Conservation (phyloP, 2,329 filamentous ascomycete species). For the Hypoxylon sp. region DNA sequence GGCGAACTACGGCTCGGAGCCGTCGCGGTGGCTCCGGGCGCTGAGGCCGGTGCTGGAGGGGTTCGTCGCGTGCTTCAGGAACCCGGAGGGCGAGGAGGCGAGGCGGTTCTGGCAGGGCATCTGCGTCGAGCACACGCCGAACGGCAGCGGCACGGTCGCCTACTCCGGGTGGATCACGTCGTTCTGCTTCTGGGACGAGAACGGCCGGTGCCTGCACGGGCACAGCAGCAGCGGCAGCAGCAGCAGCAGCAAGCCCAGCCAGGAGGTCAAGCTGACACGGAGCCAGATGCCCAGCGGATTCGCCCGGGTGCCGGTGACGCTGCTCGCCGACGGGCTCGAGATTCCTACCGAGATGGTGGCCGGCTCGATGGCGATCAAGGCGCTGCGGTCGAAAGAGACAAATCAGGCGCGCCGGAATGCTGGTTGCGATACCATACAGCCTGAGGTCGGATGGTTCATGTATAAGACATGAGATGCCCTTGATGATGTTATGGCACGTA, state of each 20-base stretch:
- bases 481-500: conserved; percentile 9
- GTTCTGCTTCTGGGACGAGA: conserved; percentile 48
- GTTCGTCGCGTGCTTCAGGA: conserved; percentile 41
- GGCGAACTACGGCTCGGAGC: conserved; percentile 33
- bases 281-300: conserved; percentile 45
- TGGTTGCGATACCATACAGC: conserved; percentile 43
- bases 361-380: conserved; percentile 42
- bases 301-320: conserved; percentile 41
- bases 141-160: conserved; percentile 43
- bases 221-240: too few species aligned
- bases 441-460: conserved; percentile 46
- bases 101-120: conserved; percentile 44
- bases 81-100: conserved; percentile 34
- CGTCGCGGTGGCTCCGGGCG: conserved; percentile 31
- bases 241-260: conserved; percentile 14
- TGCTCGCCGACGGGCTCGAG: conserved; percentile 39
- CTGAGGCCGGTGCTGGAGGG: conserved; percentile 42
- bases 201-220: conserved; percentile 39
- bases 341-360: conserved; percentile 45
- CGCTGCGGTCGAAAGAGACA: conserved; percentile 28
- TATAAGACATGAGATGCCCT: conserved; percentile 39
- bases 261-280: conserved; percentile 35
- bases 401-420: conserved; percentile 9
- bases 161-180: conserved; percentile 48
- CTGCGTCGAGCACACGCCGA: conserved; percentile 40